Conservation (phyloP, 495 filamentous ascomycete genomes). For the Penicillium pancosmium region DNA sequence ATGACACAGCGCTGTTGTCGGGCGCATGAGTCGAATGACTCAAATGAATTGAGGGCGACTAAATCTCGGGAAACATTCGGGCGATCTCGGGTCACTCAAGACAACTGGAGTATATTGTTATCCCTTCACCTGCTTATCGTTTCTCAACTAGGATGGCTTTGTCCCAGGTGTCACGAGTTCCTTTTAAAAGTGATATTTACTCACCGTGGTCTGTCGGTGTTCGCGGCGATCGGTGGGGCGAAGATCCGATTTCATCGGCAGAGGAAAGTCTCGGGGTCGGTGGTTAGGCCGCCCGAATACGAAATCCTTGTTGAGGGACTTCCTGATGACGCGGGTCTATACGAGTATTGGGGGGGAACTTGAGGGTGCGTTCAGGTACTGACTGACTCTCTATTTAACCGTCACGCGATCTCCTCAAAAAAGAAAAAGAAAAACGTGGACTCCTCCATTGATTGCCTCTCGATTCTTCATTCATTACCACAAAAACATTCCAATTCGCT, state of each 20-base stretch:
- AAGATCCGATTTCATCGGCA: conserved; percentile 6
- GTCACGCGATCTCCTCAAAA: neutral
- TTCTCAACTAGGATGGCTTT: conserved; percentile 3
- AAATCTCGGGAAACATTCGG: neutral
- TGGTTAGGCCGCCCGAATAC: conserved; percentile 15
- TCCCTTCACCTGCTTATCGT: neutral
- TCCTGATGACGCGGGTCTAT: neutral
- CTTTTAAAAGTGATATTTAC: neutral
- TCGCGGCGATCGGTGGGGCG: conserved; percentile 19
- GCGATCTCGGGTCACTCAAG: neutral
- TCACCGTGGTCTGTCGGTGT: neutral
- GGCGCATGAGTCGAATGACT: conserved; percentile 1
- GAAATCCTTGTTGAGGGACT: neutral
- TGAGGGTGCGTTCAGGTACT: neutral
- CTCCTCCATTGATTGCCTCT: no score
- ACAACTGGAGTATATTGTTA: neutral
- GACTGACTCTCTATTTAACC: neutral
- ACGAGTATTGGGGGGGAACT: neutral
- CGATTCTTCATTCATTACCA: no score
- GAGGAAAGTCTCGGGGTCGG: conserved; percentile 19
- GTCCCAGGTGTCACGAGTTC: conserved; percentile 1
- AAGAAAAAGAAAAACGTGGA: neutral
- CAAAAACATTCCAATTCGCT: neutral
- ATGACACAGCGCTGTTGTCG: conserved; percentile 21
- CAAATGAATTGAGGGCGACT: neutral